Base-by-base conservation (phyloP, 495 filamentous ascomycete genomes). In the Daldinia grandis region DNA sequence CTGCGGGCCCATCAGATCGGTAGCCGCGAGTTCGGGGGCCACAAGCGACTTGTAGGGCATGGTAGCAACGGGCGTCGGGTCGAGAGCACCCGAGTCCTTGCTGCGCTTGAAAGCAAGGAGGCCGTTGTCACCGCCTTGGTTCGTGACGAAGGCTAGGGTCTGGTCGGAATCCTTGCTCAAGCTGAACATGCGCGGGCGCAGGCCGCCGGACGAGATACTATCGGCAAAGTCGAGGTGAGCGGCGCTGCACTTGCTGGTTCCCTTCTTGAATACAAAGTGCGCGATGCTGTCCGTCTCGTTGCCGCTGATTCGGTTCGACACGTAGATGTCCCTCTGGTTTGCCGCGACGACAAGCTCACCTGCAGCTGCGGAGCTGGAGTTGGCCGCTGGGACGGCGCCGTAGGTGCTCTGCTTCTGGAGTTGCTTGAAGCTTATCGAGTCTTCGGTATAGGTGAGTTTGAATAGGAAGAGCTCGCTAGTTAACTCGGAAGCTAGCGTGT, bases 291-390 rank as follows among this genome's bases (percentile, higher is more conserved):
- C 78, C 10, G 73, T 74, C 24, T 58, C 63, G 58, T 75, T 64
- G 27, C 74, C 77, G 25, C 63, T 76, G 47, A 74, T 59, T 12
- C 78, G 75, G 76, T 80, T 80, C 67, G 76, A 76, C 44, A 78
- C 72, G 68, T 79, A 80, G 14, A 80, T 58, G 69, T 78, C 72
- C 33, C 25, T 44, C 54, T 63, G 57, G 73, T 79, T 77, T 12
- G 40, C 25, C 3, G 76, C 68, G 62, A 80, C 50, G 14, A 62
- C 64, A 12, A 80, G 60, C 64, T 74, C 74, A 28, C 75, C 78
- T 12, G 76, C 78, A 3, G 75, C 69, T 10, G 76, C 76, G 5
- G 67, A 50, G 12, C 31, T 59, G 31, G 60, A 28, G 60, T 74
- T 76, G 21, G 70, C 75, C 5, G 72, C 68, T n/a, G 59, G 64